Evolutionary conservation across 1,284 basidiomycete genomes (phyloP).

Genomic region (Athelia psychrophila): DNA sequence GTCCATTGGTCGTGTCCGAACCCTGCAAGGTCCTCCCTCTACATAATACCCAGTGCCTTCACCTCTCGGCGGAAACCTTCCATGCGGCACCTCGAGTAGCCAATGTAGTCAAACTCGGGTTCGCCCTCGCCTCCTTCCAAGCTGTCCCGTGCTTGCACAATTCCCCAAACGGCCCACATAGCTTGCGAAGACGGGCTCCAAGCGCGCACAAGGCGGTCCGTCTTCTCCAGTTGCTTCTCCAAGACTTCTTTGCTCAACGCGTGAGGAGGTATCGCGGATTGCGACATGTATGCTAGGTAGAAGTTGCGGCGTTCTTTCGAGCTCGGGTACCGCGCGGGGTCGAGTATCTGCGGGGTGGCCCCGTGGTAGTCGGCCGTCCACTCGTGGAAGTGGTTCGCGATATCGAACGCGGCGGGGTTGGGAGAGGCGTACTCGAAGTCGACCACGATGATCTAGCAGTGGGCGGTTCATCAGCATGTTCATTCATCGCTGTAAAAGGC

Average conservation of each 20-base stretch:
- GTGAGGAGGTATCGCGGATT: slow-evolving; percentile 29
- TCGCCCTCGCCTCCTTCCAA: slow-evolving; percentile 55
- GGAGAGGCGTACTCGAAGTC: slow-evolving; percentile 94
- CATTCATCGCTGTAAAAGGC: background rate
- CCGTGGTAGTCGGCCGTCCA: slow-evolving; percentile 92
- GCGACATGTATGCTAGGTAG: slow-evolving; percentile 77
- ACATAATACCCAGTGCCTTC: slow-evolving; percentile 39
- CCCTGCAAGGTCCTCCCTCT: background rate
- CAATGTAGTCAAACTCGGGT: slow-evolving; percentile 78
- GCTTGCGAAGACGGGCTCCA: slow-evolving; percentile 90
- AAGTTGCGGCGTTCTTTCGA: slow-evolving; percentile 75
- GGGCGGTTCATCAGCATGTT: slow-evolving; percentile 6
- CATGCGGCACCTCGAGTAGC: slow-evolving; percentile 67
- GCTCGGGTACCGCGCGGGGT: slow-evolving; percentile 71
- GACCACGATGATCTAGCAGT: slow-evolving; percentile 80
- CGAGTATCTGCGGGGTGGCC: slow-evolving; percentile 70
- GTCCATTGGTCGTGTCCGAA: background rate
- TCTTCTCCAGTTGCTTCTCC: slow-evolving; percentile 36
- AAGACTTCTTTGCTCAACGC: slow-evolving; percentile 28
- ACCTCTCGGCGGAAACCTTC: slow-evolving; percentile 58
- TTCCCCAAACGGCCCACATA: slow-evolving; percentile 91
- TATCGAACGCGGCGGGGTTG: slow-evolving; percentile 89
- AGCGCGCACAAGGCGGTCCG: slow-evolving; percentile 76
- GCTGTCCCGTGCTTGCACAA: slow-evolving; percentile 86
- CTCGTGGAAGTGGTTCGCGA: slow-evolving; percentile 95